These are phyloP conservation scores for Bipolaris victoriae DNA, from an alignment of 2,329 filamentous ascomycete species.

Conservation along the genomic window DNA sequence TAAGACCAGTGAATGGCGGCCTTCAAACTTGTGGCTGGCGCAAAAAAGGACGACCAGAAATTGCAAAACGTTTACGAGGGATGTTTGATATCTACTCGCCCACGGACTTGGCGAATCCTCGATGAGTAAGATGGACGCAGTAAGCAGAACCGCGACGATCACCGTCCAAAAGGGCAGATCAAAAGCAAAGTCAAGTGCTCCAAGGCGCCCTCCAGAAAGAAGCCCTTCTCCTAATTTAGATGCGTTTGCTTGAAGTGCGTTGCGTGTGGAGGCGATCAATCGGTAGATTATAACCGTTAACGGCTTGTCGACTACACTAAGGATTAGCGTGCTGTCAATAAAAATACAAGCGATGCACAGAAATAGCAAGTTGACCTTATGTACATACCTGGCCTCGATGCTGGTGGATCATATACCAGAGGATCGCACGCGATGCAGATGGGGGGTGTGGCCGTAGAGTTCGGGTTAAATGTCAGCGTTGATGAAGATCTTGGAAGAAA, in stretches of 20 bases:
- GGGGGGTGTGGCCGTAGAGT: constrained; percentile 1
- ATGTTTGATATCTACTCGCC: constrained; percentile 30
- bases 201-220: constrained; percentile 17
- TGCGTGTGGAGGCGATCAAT: constrained; percentile 19
- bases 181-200: constrained; percentile 26
- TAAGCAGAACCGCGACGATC: constrained; percentile 28
- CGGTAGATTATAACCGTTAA: constrained; percentile 17
- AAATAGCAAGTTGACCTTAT: background rate
- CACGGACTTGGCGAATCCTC: constrained; percentile 26
- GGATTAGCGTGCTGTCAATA: constrained; percentile 8
- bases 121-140: constrained; percentile 22
- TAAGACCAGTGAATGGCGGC: constrained; percentile 32
- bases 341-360: background rate
- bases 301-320: constrained; percentile 22
- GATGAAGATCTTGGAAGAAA: background rate
- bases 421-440: constrained; percentile 3
- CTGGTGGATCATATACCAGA: constrained; percentile 13
- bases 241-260: constrained; percentile 12
- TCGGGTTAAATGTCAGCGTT: constrained; percentile 1
- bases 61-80: constrained; percentile 29
- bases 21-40: constrained; percentile 25
- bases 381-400: constrained; percentile 10
- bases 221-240: constrained; percentile 17
- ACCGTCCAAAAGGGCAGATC: constrained; percentile 27
- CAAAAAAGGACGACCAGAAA: constrained; percentile 32